Evolutionary conservation across 345 rosid genomes (phyloP).

Genomic region (Lepidium sativum): DNA sequence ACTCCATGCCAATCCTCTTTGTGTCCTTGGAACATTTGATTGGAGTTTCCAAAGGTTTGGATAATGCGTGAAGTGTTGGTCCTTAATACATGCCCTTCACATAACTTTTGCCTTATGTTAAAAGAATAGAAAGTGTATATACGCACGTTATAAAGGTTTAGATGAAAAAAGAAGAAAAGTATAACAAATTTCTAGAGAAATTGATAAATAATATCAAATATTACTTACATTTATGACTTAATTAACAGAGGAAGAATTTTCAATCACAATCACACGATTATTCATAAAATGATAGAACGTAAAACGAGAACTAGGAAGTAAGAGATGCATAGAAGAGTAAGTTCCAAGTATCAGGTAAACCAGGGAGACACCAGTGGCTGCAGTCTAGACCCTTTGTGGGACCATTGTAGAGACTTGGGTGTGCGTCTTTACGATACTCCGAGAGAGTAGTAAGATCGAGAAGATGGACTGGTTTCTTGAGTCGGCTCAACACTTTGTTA

Average conservation of each 20-base stretch:
- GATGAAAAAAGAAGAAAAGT: not conserved
- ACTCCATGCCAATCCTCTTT: not conserved
- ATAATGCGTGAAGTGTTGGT: slow-evolving; percentile 23
- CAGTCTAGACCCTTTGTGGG: slow-evolving; percentile 41
- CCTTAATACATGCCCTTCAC: slow-evolving; percentile 23
- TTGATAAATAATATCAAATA: not conserved
- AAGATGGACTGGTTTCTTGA: slow-evolving; percentile 60
- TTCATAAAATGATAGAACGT: not conserved
- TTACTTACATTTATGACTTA: slow-evolving; percentile 4
- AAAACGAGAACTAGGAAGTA: slow-evolving; percentile 26
- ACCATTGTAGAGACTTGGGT: slow-evolving; percentile 53
- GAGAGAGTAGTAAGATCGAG: slow-evolving; percentile 66
- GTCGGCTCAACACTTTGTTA: slow-evolving; percentile 60
- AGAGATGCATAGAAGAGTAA: slow-evolving; percentile 52
- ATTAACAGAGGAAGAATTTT: not conserved
- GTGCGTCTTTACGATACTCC: slow-evolving; percentile 63
- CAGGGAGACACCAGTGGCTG: slow-evolving; percentile 97
- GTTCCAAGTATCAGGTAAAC: slow-evolving; percentile 94
- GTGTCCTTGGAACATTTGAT: not conserved
- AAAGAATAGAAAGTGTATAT: slow-evolving; percentile 6
- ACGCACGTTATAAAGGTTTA: slow-evolving; percentile 3
- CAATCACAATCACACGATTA: slow-evolving; percentile 10
- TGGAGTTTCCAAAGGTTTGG: slow-evolving; percentile 6
- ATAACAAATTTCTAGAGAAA: not conserved
- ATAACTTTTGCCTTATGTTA: slow-evolving; percentile 16